These are phyloP conservation scores for Pseudonitzschia multiseries DNA, from an alignment of 108 stramenopile genomes.

Conservation along the genomic window DNA sequence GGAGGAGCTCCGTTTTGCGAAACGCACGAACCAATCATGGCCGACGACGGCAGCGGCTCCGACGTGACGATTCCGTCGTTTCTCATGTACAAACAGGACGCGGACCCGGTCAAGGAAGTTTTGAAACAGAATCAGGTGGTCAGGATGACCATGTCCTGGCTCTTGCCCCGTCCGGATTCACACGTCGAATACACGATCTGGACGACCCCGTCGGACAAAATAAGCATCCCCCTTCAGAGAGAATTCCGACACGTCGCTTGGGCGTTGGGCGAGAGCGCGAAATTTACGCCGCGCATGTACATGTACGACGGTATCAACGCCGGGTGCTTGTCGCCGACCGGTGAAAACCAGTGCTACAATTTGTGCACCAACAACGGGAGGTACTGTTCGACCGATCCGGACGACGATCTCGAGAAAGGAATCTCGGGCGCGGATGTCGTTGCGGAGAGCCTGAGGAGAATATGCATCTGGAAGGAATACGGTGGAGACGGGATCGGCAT, in stretches of 20 bases:
- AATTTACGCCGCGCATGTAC: conserved; percentile 89
- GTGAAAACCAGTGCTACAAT: conserved; percentile 50
- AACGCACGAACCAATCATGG: conserved; percentile 92
- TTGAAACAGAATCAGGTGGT: conserved; percentile 61
- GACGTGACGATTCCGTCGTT: conserved; percentile 92
- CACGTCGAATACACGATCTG: conserved; percentile 93
- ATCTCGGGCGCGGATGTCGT: conserved; percentile 67
- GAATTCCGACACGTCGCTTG: conserved; percentile 78
- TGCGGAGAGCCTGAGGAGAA: conserved; percentile 54
- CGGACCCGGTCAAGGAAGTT: conserved; percentile 71
- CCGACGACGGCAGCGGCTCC: conserved; percentile 92
- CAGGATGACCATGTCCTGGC: conserved; percentile 86
- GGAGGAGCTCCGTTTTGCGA: too few species aligned
- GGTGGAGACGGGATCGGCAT: conserved; percentile 39
- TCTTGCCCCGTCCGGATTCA: conserved; percentile 84
- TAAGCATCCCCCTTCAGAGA: conserved; percentile 59
- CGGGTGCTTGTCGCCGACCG: conserved; percentile 36
- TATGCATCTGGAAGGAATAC: conserved; percentile 61
- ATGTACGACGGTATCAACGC: conserved; percentile 79
- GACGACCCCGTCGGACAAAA: conserved; percentile 79
- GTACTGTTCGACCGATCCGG: conserved; percentile 75
- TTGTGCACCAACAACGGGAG: conserved; percentile 75
- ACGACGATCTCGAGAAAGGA: conserved; percentile 54
- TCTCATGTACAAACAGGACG: conserved; percentile 87
- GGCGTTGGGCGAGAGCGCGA: conserved; percentile 73